Base-by-base conservation (phyloP, 768 basidiomycete genomes). In the Dioszegia crocea region DNA sequence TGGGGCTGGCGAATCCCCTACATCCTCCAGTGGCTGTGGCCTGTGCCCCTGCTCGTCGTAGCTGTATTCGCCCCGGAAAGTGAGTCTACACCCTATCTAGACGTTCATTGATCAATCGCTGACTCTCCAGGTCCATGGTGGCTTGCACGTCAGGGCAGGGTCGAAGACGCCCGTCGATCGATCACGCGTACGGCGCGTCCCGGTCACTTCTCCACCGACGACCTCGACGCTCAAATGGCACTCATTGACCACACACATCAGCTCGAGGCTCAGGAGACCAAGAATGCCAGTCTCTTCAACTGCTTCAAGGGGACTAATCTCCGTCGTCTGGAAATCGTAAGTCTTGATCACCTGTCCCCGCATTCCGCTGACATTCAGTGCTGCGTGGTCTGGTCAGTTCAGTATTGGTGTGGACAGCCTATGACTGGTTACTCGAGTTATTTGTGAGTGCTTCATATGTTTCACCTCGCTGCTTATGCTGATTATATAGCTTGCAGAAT, bases 211-310 rank as follows among this genome's bases (percentile, higher is more conserved):
- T 56, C 50, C 43, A 59, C 60, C 31, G 33, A 59, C n/a, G 73
- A 78, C n/a, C 63, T 67, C 44, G 67, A 71, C 38, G 53, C 65
- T 11, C 63, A 58, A 2, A 68, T 77, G 8, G 75, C 74, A 16
- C 67, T 77, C 67, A 76, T 77, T 69, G 45, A 65, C 4, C 76
- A 78, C 64, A 77, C 78, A 30, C 75, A 67, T 59, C 71, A 70
- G 57, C 27, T 78, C 23, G 78, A 79, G 63, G 66, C 62, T 48
- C 36, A 60, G 39, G 60, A 63, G 30, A 56, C 64, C 0, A 65
- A 62, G 1, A 76, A 77, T 0, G 66, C 75, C 0, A 56, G 57
- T 19, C 79, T 75, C 61, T 9, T 70, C 11, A 76, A 80, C 56
- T 76, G 76, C 66, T 79, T 77, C 73, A 60, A 60, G 24, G 74